Conservation (phyloP, 2,329 filamentous ascomycete species). For the Thelonectria discophora region DNA sequence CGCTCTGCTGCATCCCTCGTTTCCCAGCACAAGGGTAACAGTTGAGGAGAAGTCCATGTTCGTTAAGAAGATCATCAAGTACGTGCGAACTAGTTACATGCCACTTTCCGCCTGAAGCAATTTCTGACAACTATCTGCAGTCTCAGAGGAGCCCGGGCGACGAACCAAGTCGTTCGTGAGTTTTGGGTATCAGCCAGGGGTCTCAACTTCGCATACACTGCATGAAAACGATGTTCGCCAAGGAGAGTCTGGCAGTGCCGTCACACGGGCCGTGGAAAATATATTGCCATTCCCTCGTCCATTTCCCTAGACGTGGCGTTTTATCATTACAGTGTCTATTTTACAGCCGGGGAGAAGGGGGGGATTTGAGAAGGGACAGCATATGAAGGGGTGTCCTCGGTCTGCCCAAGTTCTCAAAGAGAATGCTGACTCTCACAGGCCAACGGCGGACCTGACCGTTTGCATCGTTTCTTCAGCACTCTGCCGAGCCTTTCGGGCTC, state of each 20-base stretch:
- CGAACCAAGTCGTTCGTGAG: constrained; percentile 73
- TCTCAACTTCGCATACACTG: constrained; percentile 68
- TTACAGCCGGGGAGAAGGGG: background rate
- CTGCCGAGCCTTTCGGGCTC: constrained; percentile 67
- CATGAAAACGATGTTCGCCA: constrained; percentile 46
- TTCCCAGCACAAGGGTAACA: constrained; percentile 68
- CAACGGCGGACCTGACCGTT: constrained; percentile 60
- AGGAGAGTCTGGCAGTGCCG: no score
- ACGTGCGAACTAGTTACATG: background rate
- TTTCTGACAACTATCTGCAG: constrained; percentile 47
- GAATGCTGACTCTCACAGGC: constrained; percentile 47
- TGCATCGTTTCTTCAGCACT: constrained; percentile 69
- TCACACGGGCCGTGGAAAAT: background rate
- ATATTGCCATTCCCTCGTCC: background rate
- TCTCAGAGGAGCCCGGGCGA: constrained; percentile 69
- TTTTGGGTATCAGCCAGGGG: constrained; percentile 77
- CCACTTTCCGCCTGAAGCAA: background rate
- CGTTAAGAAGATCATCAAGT: constrained; percentile 72
- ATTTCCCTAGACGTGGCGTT: background rate
- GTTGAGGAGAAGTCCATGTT: constrained; percentile 69
- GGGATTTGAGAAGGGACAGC: background rate
- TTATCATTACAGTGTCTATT: constrained; percentile 10
- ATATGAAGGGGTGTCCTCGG: background rate
- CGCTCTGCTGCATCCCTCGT: constrained; percentile 63
- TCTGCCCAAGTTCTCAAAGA: constrained; percentile 13